These are phyloP conservation scores for Hyparrhenia diplandra DNA, from an alignment of 176 grass and related monocot genomes.

Conservation along the genomic window DNA sequence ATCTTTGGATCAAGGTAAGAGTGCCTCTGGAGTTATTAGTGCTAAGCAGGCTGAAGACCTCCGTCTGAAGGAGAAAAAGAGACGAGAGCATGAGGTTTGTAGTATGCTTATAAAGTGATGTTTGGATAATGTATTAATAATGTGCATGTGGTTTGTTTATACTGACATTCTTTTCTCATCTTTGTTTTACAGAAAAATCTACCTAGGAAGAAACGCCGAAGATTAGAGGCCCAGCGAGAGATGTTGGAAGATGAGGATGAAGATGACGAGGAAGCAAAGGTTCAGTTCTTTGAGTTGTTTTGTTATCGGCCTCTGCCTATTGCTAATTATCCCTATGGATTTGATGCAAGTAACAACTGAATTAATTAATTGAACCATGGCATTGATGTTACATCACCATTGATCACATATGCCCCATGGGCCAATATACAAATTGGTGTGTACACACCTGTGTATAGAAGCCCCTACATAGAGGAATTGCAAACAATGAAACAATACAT, in stretches of 20 bases:
- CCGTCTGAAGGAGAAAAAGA: slow-evolving; percentile 82
- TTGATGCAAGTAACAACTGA: background rate
- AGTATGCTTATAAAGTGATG: slow-evolving; percentile 31
- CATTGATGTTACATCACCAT: background rate
- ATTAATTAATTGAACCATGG: background rate
- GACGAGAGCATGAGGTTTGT: slow-evolving; percentile 75
- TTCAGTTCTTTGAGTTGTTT: slow-evolving; percentile 34
- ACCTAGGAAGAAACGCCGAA: slow-evolving; percentile 83
- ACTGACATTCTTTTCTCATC: slow-evolving; percentile 16
- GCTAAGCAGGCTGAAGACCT: slow-evolving; percentile 88
- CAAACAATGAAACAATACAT: background rate
- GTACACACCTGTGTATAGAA: background rate
- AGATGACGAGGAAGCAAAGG: slow-evolving; percentile 54
- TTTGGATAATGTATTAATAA: slow-evolving; percentile 1
- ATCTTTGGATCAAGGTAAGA: slow-evolving; percentile 48
- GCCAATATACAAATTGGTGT: background rate
- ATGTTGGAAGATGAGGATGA: slow-evolving; percentile 59
- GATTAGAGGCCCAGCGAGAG: slow-evolving; percentile 70
- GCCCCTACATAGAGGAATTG: background rate
- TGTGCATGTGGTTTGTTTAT: slow-evolving; percentile 3
- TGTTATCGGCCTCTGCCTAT: background rate
- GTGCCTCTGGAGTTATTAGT: slow-evolving; percentile 54
- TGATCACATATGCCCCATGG: background rate
- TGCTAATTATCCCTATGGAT: background rate
- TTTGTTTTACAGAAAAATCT: slow-evolving; percentile 64